Percentiles rank a stretch among this genome's conserved stretches.
phyloP scores from a whole-genome alignment of 305 asterid species.

The Fraxinus sp. region DNA sequence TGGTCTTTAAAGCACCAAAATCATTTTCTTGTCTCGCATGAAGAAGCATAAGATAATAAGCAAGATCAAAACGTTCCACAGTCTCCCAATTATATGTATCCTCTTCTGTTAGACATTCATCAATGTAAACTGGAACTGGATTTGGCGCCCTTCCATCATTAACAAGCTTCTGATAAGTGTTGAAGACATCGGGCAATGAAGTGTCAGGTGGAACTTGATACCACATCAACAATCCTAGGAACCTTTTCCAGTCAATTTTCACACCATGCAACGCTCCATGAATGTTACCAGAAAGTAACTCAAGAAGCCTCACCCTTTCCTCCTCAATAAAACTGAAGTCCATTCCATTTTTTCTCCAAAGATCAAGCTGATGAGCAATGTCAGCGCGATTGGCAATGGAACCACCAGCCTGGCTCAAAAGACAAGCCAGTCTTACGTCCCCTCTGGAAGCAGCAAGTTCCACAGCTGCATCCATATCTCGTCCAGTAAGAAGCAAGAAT shows the following conservation, averaged over 20 bases:
- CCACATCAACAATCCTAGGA: conserved; percentile 93
- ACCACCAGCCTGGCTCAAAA: conserved; percentile 93
- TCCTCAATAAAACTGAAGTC: conserved; percentile 85
- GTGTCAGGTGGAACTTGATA: conserved; percentile 81
- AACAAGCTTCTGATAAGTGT: conserved; percentile 77
- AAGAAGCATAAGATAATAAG: conserved; percentile 93
- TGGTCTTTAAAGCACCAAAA: conserved; percentile 69
- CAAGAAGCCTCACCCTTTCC: conserved; percentile 72
- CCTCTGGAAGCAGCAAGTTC: conserved; percentile 94
- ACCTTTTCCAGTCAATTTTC: conserved; percentile 93
- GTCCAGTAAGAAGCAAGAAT: conserved; percentile 83
- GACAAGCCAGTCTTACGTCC: conserved; percentile 86
- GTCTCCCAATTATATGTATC: conserved; percentile 40
- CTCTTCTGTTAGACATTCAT: conserved; percentile 71
- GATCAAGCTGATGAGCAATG: conserved; percentile 70
- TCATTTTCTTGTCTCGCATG: conserved; percentile 78
- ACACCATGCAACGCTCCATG: conserved; percentile 63
- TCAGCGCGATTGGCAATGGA: conserved; percentile 62
- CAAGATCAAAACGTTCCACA: conserved; percentile 67
- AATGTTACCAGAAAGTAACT: conserved; percentile 84
- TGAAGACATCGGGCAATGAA: conserved; percentile 67
- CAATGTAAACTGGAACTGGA: conserved; percentile 91
- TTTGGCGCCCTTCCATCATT: conserved; percentile 80
- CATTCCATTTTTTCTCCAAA: conserved; percentile 89
- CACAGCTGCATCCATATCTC: conserved; percentile 83